These are phyloP conservation scores for Paramyrothecium roridum DNA, from an alignment of 2,329 filamentous ascomycete species.

Conservation along the genomic window DNA sequence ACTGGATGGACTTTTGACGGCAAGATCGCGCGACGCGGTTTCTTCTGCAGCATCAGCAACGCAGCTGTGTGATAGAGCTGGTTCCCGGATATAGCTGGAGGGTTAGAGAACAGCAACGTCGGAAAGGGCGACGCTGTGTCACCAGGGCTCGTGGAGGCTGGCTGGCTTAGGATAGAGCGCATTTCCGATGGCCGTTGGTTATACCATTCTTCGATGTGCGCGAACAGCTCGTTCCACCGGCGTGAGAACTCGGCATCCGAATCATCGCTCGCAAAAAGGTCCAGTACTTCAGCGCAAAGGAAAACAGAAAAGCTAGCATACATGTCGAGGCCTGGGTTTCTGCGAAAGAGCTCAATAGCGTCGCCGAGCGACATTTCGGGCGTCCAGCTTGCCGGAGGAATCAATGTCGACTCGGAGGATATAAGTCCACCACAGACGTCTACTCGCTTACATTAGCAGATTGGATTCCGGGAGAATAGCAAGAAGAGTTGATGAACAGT, in stretches of 20 bases:
- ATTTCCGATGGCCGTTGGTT: conserved; percentile 24
- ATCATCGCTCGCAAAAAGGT: conserved; percentile 25
- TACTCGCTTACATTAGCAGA: too few species aligned
- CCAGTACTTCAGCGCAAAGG: conserved; percentile 39
- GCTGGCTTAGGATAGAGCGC: conserved; percentile 37
- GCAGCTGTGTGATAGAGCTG: conserved; percentile 56
- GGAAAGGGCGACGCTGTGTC: conserved; percentile 18
- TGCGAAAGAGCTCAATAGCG: conserved; percentile 30
- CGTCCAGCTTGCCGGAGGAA: conserved; percentile 44
- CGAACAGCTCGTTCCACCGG: conserved; percentile 21
- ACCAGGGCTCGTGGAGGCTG: conserved; percentile 11
- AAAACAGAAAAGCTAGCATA: conserved; percentile 50
- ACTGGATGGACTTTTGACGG: conserved; percentile 30
- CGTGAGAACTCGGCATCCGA: conserved; percentile 19
- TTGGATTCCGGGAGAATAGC: too few species aligned
- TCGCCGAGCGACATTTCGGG: conserved; percentile 25
- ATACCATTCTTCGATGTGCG: too few species aligned
- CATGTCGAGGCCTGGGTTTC: conserved; percentile 34
- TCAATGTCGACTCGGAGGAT: conserved; percentile 46
- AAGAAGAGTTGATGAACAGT: too few species aligned
- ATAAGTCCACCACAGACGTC: conserved; percentile 52
- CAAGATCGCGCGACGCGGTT: conserved; percentile 28
- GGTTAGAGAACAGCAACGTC: conserved; percentile 32
- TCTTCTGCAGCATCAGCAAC: conserved; percentile 45
- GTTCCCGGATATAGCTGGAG: conserved; percentile 44